Percentiles rank a stretch among this genome's conserved stretches.
Evolutionary conservation across 306 rosid genomes (phyloP).

Genomic region (Pueraria montana): DNA sequence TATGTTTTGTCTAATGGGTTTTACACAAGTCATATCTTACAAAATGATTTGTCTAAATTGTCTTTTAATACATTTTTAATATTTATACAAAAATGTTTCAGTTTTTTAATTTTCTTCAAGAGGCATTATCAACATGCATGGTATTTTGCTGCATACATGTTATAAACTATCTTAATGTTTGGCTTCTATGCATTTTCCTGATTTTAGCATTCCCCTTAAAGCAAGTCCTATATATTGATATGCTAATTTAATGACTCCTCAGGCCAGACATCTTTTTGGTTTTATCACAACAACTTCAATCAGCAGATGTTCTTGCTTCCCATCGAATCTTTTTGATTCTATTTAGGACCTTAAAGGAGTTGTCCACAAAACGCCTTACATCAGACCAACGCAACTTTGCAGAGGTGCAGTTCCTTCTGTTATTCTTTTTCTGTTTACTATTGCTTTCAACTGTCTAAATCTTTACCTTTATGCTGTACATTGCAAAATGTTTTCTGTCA

Average conservation of each 20-base stretch:
- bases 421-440: slow-evolving; percentile 8
- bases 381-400: slow-evolving; percentile 90
- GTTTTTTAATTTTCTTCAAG: slow-evolving; percentile 23
- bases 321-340: slow-evolving; percentile 86
- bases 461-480: slow-evolving; percentile 35
- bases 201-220: slow-evolving; percentile 39
- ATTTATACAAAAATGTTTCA: background rate
- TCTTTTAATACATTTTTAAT: slow-evolving; percentile 10
- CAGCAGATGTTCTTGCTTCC: slow-evolving; percentile 85
- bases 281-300: slow-evolving; percentile 87
- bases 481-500: slow-evolving; percentile 7
- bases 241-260: slow-evolving; percentile 60
- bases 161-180: slow-evolving; percentile 18
- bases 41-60: background rate
- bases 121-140: slow-evolving; percentile 21
- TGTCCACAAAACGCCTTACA: slow-evolving; percentile 89
- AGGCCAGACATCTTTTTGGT: slow-evolving; percentile 93
- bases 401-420: slow-evolving; percentile 65
- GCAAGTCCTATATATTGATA: slow-evolving; percentile 55
- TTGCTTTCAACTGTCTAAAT: slow-evolving; percentile 26
- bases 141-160: slow-evolving; percentile 31
- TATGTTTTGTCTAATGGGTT: slow-evolving; percentile 17
- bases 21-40: background rate
- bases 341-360: slow-evolving; percentile 85
- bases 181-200: slow-evolving; percentile 27